Conservation (phyloP, 129 eudicot species). For the Lonicera japonica region DNA sequence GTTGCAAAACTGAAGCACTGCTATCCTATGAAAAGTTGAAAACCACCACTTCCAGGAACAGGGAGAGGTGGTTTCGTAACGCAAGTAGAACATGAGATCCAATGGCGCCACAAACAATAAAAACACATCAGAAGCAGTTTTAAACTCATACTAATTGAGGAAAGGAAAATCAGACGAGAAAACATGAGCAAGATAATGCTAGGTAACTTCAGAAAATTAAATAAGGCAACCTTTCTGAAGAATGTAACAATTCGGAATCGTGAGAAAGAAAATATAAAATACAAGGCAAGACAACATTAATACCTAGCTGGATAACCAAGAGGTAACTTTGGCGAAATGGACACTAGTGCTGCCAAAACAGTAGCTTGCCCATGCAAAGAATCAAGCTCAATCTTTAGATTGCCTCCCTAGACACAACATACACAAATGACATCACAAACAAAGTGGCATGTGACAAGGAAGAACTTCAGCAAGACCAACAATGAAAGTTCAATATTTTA, state of each 20-base stretch:
- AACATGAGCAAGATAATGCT: neutral
- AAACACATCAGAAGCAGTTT: too few species aligned
- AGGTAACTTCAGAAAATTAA: neutral
- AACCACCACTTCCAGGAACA: too few species aligned
- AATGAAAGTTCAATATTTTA: neutral
- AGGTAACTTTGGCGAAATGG: slow-evolving; percentile 79
- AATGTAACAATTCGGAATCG: neutral
- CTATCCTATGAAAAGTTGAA: too few species aligned
- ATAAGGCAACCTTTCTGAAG: neutral
- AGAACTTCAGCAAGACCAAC: slow-evolving; percentile 1
- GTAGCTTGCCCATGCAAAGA: slow-evolving; percentile 91
- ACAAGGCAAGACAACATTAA: neutral
- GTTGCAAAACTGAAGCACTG: too few species aligned
- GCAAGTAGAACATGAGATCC: too few species aligned
- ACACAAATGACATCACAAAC: slow-evolving; percentile 11
- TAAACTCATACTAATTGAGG: neutral
- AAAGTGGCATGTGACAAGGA: neutral
- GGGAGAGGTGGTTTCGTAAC: too few species aligned
- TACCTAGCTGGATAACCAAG: slow-evolving; percentile 99
- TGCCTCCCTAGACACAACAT: slow-evolving; percentile 51
- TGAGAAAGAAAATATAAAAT: too few species aligned
- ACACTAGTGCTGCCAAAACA: slow-evolving; percentile 90
- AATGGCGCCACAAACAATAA: too few species aligned
- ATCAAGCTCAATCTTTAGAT: slow-evolving; percentile 67
- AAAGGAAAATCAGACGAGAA: neutral